phyloP scores from a whole-genome alignment of 805 yeast genomes.

The Metschnikowia rubicola region DNA sequence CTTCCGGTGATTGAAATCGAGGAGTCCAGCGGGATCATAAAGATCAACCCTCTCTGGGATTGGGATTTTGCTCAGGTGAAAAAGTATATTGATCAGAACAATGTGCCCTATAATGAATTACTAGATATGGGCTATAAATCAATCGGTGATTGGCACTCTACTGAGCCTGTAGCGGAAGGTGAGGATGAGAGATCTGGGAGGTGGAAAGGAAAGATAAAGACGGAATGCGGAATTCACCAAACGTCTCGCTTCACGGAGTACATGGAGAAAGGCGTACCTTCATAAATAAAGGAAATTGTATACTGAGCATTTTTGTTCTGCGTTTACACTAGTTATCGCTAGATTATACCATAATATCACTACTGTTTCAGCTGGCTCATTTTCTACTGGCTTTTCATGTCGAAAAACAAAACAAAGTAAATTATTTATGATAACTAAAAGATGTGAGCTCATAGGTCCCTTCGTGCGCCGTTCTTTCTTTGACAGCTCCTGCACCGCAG shows the following conservation, averaged over 20 bases:
- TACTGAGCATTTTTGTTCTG: not conserved
- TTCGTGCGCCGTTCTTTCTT: no score
- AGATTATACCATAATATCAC: not conserved
- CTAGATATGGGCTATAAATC: conserved; percentile 86
- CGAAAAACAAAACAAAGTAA: not conserved
- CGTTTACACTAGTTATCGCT: no score
- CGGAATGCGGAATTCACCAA: conserved; percentile 94
- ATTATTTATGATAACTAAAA: not conserved
- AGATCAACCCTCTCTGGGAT: conserved; percentile 83
- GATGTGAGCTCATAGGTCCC: no score
- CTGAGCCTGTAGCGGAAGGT: conserved; percentile 82
- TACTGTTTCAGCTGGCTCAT: not conserved
- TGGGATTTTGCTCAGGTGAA: conserved; percentile 79
- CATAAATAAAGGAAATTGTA: conserved; percentile 1
- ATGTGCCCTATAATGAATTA: conserved; percentile 83
- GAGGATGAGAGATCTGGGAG: conserved; percentile 97
- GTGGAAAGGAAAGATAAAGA: conserved; percentile 90
- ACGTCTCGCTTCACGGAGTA: conserved; percentile 69
- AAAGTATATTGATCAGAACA: conserved; percentile 59
- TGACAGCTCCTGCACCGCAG: conserved; percentile 2
- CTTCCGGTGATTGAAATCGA: conserved; percentile 78
- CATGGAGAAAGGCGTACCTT: conserved; percentile 25
- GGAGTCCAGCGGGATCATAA: conserved; percentile 62
- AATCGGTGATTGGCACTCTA: conserved; percentile 93
- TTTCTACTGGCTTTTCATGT: not conserved